Base-by-base conservation (phyloP, 495 filamentous ascomycete genomes). In the Astrothelium subdiscretum region DNA sequence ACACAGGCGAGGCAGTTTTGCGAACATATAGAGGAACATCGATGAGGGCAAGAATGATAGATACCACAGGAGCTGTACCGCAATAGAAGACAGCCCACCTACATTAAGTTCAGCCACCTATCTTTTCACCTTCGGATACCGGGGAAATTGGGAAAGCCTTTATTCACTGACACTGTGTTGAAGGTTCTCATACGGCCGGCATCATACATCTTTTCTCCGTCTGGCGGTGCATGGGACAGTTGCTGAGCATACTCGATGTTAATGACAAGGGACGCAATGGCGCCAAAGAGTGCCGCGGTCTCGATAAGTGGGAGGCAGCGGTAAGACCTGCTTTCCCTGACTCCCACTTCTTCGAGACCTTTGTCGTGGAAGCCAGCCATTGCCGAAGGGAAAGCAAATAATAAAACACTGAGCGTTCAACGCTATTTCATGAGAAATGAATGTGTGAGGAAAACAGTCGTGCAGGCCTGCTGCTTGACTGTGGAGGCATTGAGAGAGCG, bases 301-400 rank as follows among this genome's bases (percentile, higher is more conserved):
- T 54, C 48, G 48, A 54, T 26, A 6, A 54, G 24, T 54, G 48
- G 48, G 48, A 54, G 48, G 29, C 6, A 27, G 24, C 48, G 48
- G 29, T 54, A 54, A 29, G 48, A 26, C 24, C 24, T 26, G 24
- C 48, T 54, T 26, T 54, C 48, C 48, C 48, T 54, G 48, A 54
- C 24, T 54, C 48, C 48, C n/a, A 54, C 48, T 24, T 27, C 22
- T 29, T 54, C 22, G 24, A 54, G 20, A 54, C 48, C 24, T 24
- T 54, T 54, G 48, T 54, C 48, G 15, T 54, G 48, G 48, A 54
- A 54, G 48, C 48, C 48, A 54, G 48, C 48, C 48, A 54, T 54
- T 2, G 48, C 48, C 48, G 29, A 8, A 3, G 15, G n/a, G 20
- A 54, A 54, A 54, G 48, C 20, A 54, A 24, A 26, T 54, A 54